Conservation (phyloP, 2,329 filamentous ascomycete genomes). For the Monosporascus sp. region DNA sequence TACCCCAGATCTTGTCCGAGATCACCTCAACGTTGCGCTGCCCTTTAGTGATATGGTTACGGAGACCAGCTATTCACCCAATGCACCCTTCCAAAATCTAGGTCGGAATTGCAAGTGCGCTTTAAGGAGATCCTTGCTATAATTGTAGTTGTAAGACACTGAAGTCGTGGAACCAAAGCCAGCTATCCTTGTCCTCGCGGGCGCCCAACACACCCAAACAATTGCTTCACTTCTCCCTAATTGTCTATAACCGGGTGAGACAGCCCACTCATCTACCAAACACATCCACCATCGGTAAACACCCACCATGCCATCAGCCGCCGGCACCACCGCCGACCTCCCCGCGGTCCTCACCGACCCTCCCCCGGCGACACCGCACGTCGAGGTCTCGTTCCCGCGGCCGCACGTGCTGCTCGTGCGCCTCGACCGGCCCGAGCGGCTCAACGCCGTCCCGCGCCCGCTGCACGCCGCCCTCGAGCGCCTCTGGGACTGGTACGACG, state of each 20-base stretch:
- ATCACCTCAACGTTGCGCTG: background rate
- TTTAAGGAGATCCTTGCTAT: too few relatives aligned
- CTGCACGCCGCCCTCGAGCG: constrained; percentile 44
- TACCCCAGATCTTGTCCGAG: background rate
- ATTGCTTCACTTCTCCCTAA: too few relatives aligned
- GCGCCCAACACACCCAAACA: too few relatives aligned
- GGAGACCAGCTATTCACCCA: too few relatives aligned
- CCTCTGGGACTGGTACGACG: constrained; percentile 58
- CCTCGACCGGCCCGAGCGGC: constrained; percentile 51
- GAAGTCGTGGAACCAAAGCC: too few relatives aligned
- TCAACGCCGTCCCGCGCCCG: constrained; percentile 50
- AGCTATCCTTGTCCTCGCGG: too few relatives aligned
- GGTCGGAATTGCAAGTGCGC: too few relatives aligned
- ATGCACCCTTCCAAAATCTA: too few relatives aligned
- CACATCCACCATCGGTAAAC: background rate
- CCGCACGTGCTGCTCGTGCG: constrained; percentile 55
- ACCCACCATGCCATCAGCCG: constrained; percentile 8
- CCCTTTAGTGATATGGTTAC: background rate
- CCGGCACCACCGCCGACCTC: constrained; percentile 9
- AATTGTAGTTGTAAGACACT: too few relatives aligned
- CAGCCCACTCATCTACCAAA: background rate
- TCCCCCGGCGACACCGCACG: constrained; percentile 37
- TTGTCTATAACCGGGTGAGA: too few relatives aligned
- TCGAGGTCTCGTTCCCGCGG: constrained; percentile 43
- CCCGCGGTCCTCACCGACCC: constrained; percentile 26